Base-by-base conservation (phyloP, 768 basidiomycete species). In the Mrakia blollopis region DNA sequence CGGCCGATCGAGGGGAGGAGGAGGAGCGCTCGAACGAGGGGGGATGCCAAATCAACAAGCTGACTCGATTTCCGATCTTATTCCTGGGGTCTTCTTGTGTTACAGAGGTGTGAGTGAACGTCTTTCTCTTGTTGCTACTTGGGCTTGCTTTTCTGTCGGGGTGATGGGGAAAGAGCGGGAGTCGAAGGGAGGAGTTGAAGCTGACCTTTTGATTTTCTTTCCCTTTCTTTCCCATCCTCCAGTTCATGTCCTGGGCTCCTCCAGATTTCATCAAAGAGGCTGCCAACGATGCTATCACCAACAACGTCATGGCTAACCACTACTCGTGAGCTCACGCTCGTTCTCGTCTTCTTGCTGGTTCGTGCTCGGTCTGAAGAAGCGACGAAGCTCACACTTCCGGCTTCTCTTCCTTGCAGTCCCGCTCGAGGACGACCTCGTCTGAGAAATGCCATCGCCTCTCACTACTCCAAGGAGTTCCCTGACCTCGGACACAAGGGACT, bases 381-480 rank as follows among this genome's bases (percentile, higher is more conserved):
- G n/a, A 37, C 62, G 16, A 37, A 63, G 62, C 62, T 63, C 28
- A 63, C 32, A 6, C 60, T 57, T 21, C 23, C 32, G 39, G 5
- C 65, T 52, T 28, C 72, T 5, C 5, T 13, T 25, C 35, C 14
- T 39, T 21, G 21, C 57, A 76, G 75, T 23, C 77, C 47, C 81
- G 93, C 95, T 3, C 91, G 90, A 81, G 96, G 96, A 30, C 88
- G 93, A 75, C 87, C 91, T 37, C 90, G 94, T 79, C 87, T 99
- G 62, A 89, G 96, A 57, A 87, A 94, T 77, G 97, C 97, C 9
- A 89, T 99, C 81, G 91, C 90, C 81, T 85, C 87, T 25, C 90
- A 91, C 83, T 96, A 96, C 81, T 88, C 89, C 62, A 86, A 91
- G 7, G 84, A 85, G 72, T 88, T 90, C 80, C 82, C 83, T 39